A percentile compares a stretch with the other conserved stretches of the same genome.
Conservation (phyloP, 768 basidiomycete species). For the Mycena galericulata region DNA sequence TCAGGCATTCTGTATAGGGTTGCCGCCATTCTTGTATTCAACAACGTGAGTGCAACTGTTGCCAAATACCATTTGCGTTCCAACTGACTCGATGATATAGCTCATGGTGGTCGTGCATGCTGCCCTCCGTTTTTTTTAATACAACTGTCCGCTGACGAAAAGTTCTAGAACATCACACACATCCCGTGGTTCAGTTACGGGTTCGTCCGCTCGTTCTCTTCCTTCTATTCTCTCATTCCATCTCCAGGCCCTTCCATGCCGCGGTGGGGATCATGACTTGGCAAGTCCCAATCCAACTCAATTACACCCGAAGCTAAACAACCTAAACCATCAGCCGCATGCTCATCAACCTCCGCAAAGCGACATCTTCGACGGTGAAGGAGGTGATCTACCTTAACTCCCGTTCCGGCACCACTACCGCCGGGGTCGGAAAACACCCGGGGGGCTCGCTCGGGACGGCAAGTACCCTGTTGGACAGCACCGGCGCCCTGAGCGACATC, state of each 20-base stretch:
- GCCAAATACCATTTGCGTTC: neutral
- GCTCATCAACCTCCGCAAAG: conserved; percentile 58
- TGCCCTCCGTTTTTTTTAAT: neutral
- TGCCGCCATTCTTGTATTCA: conserved; percentile 53
- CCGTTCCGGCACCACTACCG: neutral
- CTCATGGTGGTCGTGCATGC: conserved; percentile 32
- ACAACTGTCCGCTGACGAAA: neutral
- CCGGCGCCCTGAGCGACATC: too few relatives aligned
- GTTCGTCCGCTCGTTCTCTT: conserved; percentile 33
- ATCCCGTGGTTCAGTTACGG: conserved; percentile 66
- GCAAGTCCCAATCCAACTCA: too few relatives aligned
- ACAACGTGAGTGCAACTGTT: conserved; percentile 53
- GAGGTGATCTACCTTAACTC: neutral
- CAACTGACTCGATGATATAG: neutral
- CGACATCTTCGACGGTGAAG: conserved; percentile 32
- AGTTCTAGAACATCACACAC: conserved; percentile 48
- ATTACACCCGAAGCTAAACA: too few relatives aligned
- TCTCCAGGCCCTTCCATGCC: conserved; percentile 57
- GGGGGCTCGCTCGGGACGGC: too few relatives aligned
- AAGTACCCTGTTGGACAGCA: too few relatives aligned
- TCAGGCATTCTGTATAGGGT: conserved; percentile 43
- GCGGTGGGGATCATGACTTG: conserved; percentile 60
- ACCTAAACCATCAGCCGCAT: too few relatives aligned
- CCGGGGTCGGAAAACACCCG: too few relatives aligned
- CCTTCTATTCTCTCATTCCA: neutral